Evolutionary conservation across 768 basidiomycete species (phyloP), one percentile per base, ranked within the genome.

Genomic region (Panaeolus papilionaceus): DNA sequence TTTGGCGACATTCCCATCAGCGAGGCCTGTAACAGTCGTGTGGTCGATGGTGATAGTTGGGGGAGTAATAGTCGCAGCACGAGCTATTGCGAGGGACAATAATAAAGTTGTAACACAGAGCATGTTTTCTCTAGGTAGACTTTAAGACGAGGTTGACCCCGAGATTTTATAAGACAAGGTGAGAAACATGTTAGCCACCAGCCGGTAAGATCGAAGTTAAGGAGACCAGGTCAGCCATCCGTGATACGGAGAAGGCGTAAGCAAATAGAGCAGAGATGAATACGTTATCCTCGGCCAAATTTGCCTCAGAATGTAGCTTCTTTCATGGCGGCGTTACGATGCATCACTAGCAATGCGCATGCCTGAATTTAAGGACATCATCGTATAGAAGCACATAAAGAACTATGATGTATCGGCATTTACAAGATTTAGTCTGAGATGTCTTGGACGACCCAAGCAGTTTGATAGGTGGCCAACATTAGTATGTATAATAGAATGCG

Each of bases 11-110:
- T 66, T 64, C 0, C 78, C 78, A 20, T 73, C 73, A 7, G 71
- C 71, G n/a, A 70, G 70, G 14, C 86, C 86, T n/a, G 76, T 77
- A 71, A 86, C 79, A 0, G 80, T 85, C 3, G 79, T 85, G 45
- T 75, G 66, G 69, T 84, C 83, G 61, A 86, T 78, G 14, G 72
- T 77, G 23, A 85, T 77, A 6, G 78, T 78, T 2, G 81, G 79
- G 26, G 66, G 62, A 9, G 40, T 42, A 12, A 62, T 28, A 40
- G 39, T 51, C 4, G 38, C 33, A 40, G 23, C 54, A 33, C 54
- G 54, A 37, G 54, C 54, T 33, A 58, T 16, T 9, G 54, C 54
- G 26, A 58, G 26, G 54, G 54, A 58, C 12, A 58, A n/a, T 37
- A 58, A 33, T 7, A 58, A n/a, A 5, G 26, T 33, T 16, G 54